phyloP scores from a whole-genome alignment of 2,329 filamentous ascomycete species.

The Berkeleyomyces rouxiae region DNA sequence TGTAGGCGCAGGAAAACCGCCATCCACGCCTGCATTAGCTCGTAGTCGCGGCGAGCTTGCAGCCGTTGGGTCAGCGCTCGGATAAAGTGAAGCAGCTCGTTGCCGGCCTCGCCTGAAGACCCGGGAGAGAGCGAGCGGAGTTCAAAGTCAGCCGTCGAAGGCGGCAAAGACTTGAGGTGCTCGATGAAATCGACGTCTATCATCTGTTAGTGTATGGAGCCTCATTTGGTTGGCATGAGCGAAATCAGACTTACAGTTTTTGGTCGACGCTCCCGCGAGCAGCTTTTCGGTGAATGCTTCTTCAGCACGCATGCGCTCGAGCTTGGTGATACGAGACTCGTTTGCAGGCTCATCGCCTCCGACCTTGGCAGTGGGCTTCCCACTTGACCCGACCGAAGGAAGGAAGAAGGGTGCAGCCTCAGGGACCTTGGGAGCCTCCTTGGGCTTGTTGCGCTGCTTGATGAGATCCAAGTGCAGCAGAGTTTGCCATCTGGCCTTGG shows the following conservation, averaged over 20 bases:
- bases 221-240: not conserved
- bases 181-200: constrained; percentile 51
- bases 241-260: constrained; percentile 39
- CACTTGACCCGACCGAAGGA: constrained; percentile 36
- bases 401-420: constrained; percentile 95
- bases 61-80: constrained; percentile 59
- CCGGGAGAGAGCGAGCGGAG: constrained; percentile 57
- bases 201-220: constrained; percentile 16
- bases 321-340: constrained; percentile 51
- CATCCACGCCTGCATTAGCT: constrained; percentile 96
- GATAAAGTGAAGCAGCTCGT: constrained; percentile 68
- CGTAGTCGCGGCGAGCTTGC: constrained; percentile 60
- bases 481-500: constrained; percentile 86
- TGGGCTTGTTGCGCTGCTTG: constrained; percentile 85
- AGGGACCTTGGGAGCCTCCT: constrained; percentile 75
- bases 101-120: constrained; percentile 28
- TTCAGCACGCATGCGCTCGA: constrained; percentile 41
- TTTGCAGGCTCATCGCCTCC: constrained; percentile 22
- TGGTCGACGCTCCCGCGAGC: constrained; percentile 33
- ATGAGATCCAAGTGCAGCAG: constrained; percentile 84
- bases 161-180: constrained; percentile 64
- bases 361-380: constrained; percentile 20
- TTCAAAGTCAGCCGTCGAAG: constrained; percentile 76
- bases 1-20: constrained; percentile 77
- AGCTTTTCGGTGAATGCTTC: constrained; percentile 43